Evolutionary conservation across 768 basidiomycete genomes (phyloP), one percentile per base, ranked within the genome.

Genomic region (Termitomyces sp.): DNA sequence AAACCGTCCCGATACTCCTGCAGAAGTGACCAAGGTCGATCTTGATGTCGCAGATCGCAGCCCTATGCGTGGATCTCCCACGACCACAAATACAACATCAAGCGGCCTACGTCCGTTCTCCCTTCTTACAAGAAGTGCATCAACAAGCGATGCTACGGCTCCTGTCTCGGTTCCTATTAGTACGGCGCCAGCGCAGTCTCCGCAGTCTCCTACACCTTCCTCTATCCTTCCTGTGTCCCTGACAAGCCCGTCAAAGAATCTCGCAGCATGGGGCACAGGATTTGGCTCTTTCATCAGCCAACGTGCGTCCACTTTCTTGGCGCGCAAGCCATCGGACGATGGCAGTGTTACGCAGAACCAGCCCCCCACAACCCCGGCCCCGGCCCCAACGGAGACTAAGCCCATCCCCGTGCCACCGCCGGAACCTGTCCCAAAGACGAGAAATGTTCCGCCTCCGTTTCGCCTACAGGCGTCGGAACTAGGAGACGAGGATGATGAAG

Each of bases 1-100:
- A 1, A 72, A 74, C 49, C 72, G 73, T 58, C 57, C 70, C 11
- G 75, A 72, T 57, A 72, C 77, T 31, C 71, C 73, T 27, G 69
- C 75, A 19, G 77, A 76, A 58, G 74, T 76, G 17, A 69, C 73
- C 19, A 74, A 68, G 48, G 66, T 72, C 4, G 74, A 76, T 55
- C 46, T 73, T 25, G 72, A 75, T 40, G 69, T 57, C n/a, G 48
- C 54, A 34, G 58, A 48, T 23, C 7, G 40, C 38, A 23, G 25
- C 29, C 19, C 50, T 35, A 21, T 12, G 8, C 44, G n/a, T 44
- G 32, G 8, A 45, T 47, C 56, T 17, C 21, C 51, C 5, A 51
- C 54, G 23, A 57, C 63, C 9, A 62, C 56, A 3, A 46, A 14
- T 17, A 34, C 54, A n/a, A 49, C 51, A 17, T 8, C 44, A 19